These are phyloP conservation scores for Magnolia changhungtana DNA, from an alignment of 164 flowering plant species.

Conservation along the genomic window DNA sequence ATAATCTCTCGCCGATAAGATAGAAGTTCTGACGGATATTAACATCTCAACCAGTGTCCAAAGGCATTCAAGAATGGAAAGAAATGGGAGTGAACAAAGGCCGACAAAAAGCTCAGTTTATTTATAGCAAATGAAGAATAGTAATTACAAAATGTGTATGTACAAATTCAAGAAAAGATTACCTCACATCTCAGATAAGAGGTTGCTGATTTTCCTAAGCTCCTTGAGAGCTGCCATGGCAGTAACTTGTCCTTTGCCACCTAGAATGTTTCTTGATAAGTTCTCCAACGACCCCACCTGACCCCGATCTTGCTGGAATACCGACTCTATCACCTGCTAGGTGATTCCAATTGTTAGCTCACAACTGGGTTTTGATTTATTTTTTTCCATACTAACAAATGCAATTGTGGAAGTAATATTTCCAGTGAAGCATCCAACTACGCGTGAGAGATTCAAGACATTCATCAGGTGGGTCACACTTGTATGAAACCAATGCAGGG, in stretches of 20 bases:
- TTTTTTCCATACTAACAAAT: no score
- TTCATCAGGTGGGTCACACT: no score
- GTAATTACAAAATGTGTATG: conserved; percentile 37
- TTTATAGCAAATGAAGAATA: conserved; percentile 27
- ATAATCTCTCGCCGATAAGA: no score
- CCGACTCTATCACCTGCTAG: conserved; percentile 85
- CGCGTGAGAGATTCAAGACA: no score
- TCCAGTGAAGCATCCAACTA: no score
- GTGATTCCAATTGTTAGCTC: background rate
- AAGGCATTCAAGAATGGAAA: background rate
- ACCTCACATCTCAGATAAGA: conserved; percentile 79
- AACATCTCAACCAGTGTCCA: no score
- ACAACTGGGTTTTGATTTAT: no score
- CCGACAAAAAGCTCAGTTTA: conserved; percentile 22
- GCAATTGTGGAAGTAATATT: no score
- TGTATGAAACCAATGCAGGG: no score
- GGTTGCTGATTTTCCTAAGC: conserved; percentile 90
- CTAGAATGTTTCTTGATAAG: conserved; percentile 51
- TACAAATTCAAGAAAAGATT: conserved; percentile 20
- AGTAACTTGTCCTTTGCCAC: conserved; percentile 78
- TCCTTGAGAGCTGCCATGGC: conserved; percentile 89
- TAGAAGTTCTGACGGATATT: no score
- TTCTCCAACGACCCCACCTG: conserved; percentile 55
- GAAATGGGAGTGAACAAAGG: background rate
- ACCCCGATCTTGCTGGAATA: conserved; percentile 69